Evolutionary conservation across 2,329 filamentous ascomycete species (phyloP), one percentile per base, ranked within the genome.

Genomic region (Claviceps maximensis): DNA sequence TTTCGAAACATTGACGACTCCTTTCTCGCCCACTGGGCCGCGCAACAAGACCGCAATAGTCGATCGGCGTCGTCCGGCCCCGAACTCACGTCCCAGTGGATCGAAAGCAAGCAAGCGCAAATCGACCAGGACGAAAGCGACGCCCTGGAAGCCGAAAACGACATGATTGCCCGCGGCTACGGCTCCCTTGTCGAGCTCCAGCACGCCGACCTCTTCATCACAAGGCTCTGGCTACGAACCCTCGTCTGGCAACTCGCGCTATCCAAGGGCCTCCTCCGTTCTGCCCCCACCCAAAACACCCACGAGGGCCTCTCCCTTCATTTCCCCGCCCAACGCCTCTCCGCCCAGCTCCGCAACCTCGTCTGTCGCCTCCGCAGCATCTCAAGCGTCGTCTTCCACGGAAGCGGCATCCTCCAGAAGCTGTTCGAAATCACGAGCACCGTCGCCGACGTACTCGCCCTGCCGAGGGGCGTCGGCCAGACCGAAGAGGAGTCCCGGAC

Each of bases 361-460:
- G 67, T 71, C 17, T 60, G 59, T 46, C 63, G 63, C 2, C 58
- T 71, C 1, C 61, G 63, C 5, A 69, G 62, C 53, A 62, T 67
- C 19, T 63, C 66, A 40, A 74, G 73, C 51, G 73, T 81, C 54
- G 73, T 73, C 29, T 73, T 77, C 4, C 77, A 82, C 57, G 78
- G 78, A 8, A 75, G 70, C 40, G 75, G 75, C 23, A 77, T 82
- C 52, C 66, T 80, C 51, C 74, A 78, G 55, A 82, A 82, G 60
- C 67, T 82, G 4, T 79, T 82, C 53, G 78, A 82, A 58, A 78
- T 82, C 55, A 76, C 77, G 0, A 78, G 77, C 60, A 80, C 77
- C 2, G 76, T 81, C 47, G 76, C 77, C 9, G 78, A 81, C 57
- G 78, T 82, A 2, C 69, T 80, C 23, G 74, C 76, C 46, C 65